A percentile compares a stretch with the other conserved stretches of the same genome.
phyloP scores from a whole-genome alignment of 2,329 filamentous ascomycete species.

The Colletotrichum lini region DNA sequence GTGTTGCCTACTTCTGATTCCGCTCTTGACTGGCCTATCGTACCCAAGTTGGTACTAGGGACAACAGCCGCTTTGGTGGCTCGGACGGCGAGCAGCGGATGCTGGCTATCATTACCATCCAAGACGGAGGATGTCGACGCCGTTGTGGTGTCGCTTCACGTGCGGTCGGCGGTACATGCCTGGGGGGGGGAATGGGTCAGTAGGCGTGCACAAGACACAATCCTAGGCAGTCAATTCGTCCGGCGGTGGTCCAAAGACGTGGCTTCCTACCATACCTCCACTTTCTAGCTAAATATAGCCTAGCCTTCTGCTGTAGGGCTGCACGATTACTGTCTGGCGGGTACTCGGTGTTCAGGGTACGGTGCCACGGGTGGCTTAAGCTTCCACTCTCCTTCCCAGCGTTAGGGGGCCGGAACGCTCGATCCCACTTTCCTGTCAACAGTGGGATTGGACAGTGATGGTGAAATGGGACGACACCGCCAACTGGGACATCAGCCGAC shows the following conservation, averaged over 20 bases:
- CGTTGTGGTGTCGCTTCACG: neutral
- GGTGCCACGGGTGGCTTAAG: conserved; percentile 9
- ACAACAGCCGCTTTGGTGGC: neutral
- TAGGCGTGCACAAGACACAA: conserved; percentile 1
- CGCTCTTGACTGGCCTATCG: neutral
- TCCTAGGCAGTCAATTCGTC: conserved; percentile 21
- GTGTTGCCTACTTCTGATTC: neutral
- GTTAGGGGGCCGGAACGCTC: neutral
- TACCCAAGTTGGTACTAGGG: too few relatives aligned
- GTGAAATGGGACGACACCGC: neutral
- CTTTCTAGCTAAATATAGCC: neutral
- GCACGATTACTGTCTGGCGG: conserved; percentile 35
- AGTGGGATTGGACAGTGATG: neutral
- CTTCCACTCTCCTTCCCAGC: neutral
- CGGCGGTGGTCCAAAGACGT: neutral
- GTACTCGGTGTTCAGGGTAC: neutral
- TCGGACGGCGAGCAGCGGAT: neutral
- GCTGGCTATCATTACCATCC: neutral
- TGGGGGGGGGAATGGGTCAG: neutral
- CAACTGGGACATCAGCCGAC: conserved; percentile 2
- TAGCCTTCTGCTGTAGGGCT: conserved; percentile 33
- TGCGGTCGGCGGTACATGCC: neutral
- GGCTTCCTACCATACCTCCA: neutral
- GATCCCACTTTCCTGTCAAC: neutral
- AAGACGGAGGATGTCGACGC: neutral